Conservation (phyloP, 202 grass and related monocot species). For the Panicum virgatum region DNA sequence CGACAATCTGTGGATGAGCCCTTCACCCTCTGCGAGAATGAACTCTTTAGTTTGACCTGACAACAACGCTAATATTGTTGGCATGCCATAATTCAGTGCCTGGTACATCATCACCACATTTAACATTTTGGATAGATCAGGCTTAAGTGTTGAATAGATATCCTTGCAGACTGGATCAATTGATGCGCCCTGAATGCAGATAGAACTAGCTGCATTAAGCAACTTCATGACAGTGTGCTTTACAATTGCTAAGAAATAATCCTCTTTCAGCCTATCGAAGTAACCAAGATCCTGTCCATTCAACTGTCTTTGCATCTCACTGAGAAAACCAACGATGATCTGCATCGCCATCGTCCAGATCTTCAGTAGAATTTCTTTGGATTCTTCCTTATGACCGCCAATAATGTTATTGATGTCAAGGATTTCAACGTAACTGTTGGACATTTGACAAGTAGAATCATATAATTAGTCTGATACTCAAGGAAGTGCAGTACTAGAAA, state of each 20-base stretch:
- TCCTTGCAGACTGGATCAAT: not conserved
- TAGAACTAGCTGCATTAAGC: not conserved
- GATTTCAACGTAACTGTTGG: slow-evolving; percentile 9
- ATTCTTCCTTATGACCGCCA: not conserved
- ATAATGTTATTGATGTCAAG: slow-evolving; percentile 21
- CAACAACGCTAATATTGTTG: not conserved
- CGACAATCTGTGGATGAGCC: not conserved
- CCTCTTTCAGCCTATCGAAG: slow-evolving; percentile 13
- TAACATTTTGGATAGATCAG: slow-evolving; percentile 4
- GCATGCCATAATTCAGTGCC: not conserved
- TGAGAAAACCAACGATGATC: not conserved
- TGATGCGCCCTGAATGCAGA: not conserved
- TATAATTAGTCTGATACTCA: not conserved
- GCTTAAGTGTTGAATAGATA: not conserved
- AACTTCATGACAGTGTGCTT: slow-evolving; percentile 10
- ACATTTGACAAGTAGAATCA: not conserved
- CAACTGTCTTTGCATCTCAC: slow-evolving; percentile 24
- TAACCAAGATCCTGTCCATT: not conserved
- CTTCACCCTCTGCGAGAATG: not conserved
- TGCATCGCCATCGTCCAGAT: not conserved
- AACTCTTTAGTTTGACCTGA: not conserved
- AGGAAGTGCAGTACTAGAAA: not conserved
- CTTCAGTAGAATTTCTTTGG: not conserved
- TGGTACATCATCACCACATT: slow-evolving; percentile 8
- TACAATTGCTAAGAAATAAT: slow-evolving; percentile 18